phyloP scores from a whole-genome alignment of 2,329 filamentous ascomycete genomes.

The Ceratocystis colombiana region DNA sequence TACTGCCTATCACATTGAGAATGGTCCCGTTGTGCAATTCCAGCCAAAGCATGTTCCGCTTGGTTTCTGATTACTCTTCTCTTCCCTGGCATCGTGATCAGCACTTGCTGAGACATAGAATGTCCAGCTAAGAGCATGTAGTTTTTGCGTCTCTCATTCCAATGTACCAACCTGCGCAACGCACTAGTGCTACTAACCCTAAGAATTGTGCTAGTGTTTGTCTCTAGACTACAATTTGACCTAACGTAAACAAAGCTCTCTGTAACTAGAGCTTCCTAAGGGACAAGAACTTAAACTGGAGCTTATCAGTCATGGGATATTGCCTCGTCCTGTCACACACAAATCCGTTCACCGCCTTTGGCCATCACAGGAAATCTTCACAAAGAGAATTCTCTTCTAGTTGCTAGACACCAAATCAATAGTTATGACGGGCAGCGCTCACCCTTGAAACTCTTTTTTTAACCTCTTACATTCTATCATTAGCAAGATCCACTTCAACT shows the following conservation, averaged over 20 bases:
- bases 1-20: not conserved
- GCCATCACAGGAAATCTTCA: not conserved
- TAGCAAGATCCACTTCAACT: not conserved
- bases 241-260: not conserved
- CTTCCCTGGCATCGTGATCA: too few species aligned
- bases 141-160: not conserved
- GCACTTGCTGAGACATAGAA: too few species aligned
- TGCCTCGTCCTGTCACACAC: not conserved
- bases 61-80: too few species aligned
- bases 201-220: not conserved
- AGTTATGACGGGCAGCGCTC: not conserved
- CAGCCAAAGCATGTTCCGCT: not conserved
- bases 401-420: not conserved
- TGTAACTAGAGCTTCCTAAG: too few species aligned
- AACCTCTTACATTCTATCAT: not conserved
- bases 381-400: not conserved
- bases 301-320: not conserved
- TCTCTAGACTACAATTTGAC: not conserved
- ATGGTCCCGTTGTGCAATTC: not conserved
- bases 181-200: not conserved
- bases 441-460: not conserved
- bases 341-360: conserved; percentile 2
- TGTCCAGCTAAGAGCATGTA: too few species aligned
- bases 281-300: too few species aligned
- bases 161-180: not conserved